Evolutionary conservation across 441 rosid species (phyloP).

Genomic region (Erodium moschatum): DNA sequence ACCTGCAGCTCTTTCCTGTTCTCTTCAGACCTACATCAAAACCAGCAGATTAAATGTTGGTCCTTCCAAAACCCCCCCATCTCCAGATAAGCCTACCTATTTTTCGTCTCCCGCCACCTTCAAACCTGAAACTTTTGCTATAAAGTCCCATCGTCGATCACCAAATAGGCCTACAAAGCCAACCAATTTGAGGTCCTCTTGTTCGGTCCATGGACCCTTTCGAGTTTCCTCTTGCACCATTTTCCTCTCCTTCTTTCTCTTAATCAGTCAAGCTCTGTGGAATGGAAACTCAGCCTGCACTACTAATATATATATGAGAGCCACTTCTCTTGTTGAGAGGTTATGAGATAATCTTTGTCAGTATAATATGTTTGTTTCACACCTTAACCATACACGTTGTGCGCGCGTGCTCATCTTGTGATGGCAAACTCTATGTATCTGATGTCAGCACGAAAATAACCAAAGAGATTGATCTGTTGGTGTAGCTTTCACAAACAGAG

Average conservation of each 20-base stretch:
- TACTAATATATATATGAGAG: constrained; percentile 25
- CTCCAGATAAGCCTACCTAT: constrained; percentile 54
- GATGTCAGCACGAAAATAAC: constrained; percentile 47
- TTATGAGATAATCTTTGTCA: constrained; percentile 24
- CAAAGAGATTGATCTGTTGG: constrained; percentile 38
- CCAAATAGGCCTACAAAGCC: constrained; percentile 84
- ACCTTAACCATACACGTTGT: constrained; percentile 43
- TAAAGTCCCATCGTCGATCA: constrained; percentile 96
- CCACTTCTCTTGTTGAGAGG: constrained; percentile 24
- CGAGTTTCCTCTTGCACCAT: constrained; percentile 37
- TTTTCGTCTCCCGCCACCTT: constrained; percentile 93
- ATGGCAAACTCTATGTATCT: constrained; percentile 38
- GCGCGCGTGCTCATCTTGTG: constrained; percentile 32
- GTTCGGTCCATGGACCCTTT: constrained; percentile 97
- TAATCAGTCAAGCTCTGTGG: constrained; percentile 11
- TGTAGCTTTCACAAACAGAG: constrained; percentile 35
- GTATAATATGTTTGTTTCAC: constrained; percentile 29
- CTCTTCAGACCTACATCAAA: constrained; percentile 94
- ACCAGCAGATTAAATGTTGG: constrained; percentile 46
- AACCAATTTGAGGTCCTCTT: constrained; percentile 70
- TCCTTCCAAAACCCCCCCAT: constrained; percentile 42
- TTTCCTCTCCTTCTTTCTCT: constrained; percentile 27
- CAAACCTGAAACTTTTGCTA: constrained; percentile 99
- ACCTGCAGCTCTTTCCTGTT: constrained; percentile 98
- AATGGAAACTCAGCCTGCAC: constrained; percentile 4